Conservation (phyloP, 2,329 filamentous ascomycete genomes). For the Metarhizium sp. region DNA sequence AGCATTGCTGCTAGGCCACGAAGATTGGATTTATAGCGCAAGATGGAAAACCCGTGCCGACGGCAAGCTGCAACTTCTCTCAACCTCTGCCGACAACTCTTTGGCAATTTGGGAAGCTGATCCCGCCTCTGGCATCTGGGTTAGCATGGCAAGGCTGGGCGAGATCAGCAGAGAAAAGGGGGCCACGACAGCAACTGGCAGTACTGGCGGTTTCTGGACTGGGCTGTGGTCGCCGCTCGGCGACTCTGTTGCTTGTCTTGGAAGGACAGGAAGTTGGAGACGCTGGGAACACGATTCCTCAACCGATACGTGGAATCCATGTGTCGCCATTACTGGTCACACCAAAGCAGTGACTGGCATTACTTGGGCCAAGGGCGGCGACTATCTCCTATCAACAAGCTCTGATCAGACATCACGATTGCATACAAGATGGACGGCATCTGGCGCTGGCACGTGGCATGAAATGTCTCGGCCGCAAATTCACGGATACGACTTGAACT, state of each 20-base stretch:
- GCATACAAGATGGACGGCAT: slow-evolving; percentile 65
- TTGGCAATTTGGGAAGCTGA: slow-evolving; percentile 90
- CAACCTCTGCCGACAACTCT: slow-evolving; percentile 91
- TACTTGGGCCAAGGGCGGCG: slow-evolving; percentile 73
- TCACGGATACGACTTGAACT: slow-evolving; percentile 96
- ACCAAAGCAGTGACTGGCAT: slow-evolving; percentile 72
- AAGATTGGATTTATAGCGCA: slow-evolving; percentile 96
- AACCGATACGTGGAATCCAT: slow-evolving; percentile 65
- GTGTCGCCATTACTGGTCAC: slow-evolving; percentile 74
- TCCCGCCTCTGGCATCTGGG: slow-evolving; percentile 76
- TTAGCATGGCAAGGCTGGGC: slow-evolving; percentile 74
- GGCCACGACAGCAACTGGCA: slow-evolving; percentile 91
- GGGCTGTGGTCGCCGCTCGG: slow-evolving; percentile 83
- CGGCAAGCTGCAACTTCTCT: slow-evolving; percentile 62
- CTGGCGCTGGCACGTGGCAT: slow-evolving; percentile 61
- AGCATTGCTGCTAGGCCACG: slow-evolving; percentile 84
- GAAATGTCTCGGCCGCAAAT: slow-evolving; percentile 95
- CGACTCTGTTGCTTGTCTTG: slow-evolving; percentile 66
- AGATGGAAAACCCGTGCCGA: slow-evolving; percentile 54
- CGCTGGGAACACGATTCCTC: slow-evolving; percentile 60
- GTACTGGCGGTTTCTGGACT: slow-evolving; percentile 93
- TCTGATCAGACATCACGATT: slow-evolving; percentile 88
- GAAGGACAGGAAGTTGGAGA: slow-evolving; percentile 89
- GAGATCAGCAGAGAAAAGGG: slow-evolving; percentile 94
- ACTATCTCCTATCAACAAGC: slow-evolving; percentile 81